A percentile compares a stretch with the other conserved stretches of the same genome.
These are phyloP conservation scores for Gracilaria caudata DNA, from an alignment of 23 red algal genomes.

Conservation along the genomic window DNA sequence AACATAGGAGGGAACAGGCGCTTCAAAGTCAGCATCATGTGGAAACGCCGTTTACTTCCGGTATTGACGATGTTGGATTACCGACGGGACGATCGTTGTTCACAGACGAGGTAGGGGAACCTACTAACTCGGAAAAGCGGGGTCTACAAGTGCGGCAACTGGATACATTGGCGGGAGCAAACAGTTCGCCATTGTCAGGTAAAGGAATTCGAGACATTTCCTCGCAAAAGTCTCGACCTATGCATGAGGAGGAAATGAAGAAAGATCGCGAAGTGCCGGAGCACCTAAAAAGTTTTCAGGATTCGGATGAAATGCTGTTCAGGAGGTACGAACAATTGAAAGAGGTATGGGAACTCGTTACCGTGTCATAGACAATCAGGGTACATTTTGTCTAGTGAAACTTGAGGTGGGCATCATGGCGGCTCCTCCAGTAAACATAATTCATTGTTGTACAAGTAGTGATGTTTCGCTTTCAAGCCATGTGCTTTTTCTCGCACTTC, in stretches of 20 bases:
- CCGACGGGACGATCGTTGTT: conserved; percentile 10
- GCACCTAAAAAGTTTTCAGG: not conserved
- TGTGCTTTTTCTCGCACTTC: not conserved
- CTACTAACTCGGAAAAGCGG: not conserved
- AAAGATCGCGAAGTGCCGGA: not conserved
- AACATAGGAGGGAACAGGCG: not conserved
- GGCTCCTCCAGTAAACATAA: not conserved
- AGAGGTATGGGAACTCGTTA: conserved; percentile 11
- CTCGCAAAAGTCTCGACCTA: not conserved
- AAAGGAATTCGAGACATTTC: not conserved
- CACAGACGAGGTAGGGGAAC: not conserved
- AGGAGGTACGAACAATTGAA: conserved; percentile 40
- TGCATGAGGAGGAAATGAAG: not conserved
- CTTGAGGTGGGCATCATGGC: not conserved
- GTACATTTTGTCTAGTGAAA: not conserved
- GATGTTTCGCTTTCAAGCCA: not conserved
- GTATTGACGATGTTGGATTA: not conserved
- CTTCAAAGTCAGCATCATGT: not conserved
- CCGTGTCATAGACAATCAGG: not conserved
- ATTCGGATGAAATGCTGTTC: conserved; percentile 63
- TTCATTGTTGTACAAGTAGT: not conserved
- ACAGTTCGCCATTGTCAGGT: not conserved
- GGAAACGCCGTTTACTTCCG: not conserved
- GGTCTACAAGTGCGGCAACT: not conserved
- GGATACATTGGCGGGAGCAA: not conserved